Evolutionary conservation across 2,329 filamentous ascomycete species (phyloP).

Genomic region (Neonectria ditissima): DNA sequence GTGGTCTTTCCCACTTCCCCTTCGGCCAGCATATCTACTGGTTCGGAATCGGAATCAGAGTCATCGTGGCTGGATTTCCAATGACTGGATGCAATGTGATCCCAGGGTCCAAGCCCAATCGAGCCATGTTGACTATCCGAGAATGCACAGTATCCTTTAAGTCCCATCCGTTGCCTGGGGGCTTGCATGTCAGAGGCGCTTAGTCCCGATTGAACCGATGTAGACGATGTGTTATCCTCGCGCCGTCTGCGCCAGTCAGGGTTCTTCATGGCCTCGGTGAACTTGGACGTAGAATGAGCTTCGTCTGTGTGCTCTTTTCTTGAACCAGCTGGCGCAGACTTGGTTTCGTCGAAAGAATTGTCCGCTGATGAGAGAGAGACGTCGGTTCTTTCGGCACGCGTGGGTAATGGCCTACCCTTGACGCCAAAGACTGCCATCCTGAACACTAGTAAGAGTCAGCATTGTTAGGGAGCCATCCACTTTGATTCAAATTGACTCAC

Average conservation of each 20-base stretch:
- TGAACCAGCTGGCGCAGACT: conserved; percentile 6
- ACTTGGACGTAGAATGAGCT: conserved; percentile 35
- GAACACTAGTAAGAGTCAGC: not conserved
- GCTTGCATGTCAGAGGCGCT: conserved; percentile 7
- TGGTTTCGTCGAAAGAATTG: conserved; percentile 30
- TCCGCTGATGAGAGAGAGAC: conserved; percentile 16
- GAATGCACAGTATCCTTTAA: not conserved
- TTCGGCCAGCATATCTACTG: not conserved
- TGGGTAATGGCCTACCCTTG: conserved; percentile 18
- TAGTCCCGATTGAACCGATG: conserved; percentile 16
- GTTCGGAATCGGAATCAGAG: conserved; percentile 21
- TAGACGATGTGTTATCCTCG: conserved; percentile 22
- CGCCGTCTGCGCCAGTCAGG: conserved; percentile 51
- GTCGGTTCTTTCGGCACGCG: conserved; percentile 21
- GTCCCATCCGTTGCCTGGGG: not conserved
- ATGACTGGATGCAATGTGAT: conserved; percentile 16
- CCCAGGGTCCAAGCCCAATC: conserved; percentile 11
- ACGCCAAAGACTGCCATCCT: conserved; percentile 27
- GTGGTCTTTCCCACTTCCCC: not conserved
- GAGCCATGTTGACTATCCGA: not conserved
- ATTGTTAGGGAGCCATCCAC: not conserved
- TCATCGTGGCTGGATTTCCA: conserved; percentile 12
- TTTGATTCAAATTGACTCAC: not conserved
- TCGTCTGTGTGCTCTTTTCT: conserved; percentile 38
- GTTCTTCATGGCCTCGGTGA: conserved; percentile 50